Conservation (phyloP, 495 filamentous ascomycete genomes). For the Neurospora pannonica region DNA sequence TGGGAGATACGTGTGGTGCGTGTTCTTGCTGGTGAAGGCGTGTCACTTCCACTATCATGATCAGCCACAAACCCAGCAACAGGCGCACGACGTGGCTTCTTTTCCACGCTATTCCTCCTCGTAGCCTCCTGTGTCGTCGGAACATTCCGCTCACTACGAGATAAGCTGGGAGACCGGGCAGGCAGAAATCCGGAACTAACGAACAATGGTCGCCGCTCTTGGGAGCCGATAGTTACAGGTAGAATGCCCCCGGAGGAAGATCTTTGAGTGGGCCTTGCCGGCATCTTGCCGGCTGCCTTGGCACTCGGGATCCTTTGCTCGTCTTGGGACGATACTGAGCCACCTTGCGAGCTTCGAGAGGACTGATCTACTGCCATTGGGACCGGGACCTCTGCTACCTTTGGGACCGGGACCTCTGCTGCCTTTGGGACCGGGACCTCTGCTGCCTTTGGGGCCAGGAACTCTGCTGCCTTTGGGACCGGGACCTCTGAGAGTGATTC, state of each 20-base stretch:
- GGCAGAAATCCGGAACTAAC: background rate
- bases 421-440: background rate
- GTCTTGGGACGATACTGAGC: constrained; percentile 4
- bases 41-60: constrained; percentile 1
- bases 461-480: background rate
- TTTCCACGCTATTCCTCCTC: constrained; percentile 7
- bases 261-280: constrained; percentile 7
- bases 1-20: constrained; percentile 19
- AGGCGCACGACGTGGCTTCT: constrained; percentile 5
- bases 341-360: constrained; percentile 3
- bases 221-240: constrained; percentile 6
- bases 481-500: background rate
- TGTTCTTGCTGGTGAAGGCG: constrained; percentile 21
- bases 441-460: background rate
- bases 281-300: constrained; percentile 32
- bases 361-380: background rate
- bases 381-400: background rate
- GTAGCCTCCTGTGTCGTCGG: constrained; percentile 9
- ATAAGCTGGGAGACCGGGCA: background rate
- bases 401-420: background rate
- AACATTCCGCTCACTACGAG: constrained; percentile 5
- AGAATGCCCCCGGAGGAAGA: constrained; percentile 6
- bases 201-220: constrained; percentile 1
- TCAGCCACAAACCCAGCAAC: constrained; percentile 20
- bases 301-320: constrained; percentile 12